Evolutionary conservation across 1,284 basidiomycete genomes (phyloP).

Genomic region (Afroboletus lepidellus): DNA sequence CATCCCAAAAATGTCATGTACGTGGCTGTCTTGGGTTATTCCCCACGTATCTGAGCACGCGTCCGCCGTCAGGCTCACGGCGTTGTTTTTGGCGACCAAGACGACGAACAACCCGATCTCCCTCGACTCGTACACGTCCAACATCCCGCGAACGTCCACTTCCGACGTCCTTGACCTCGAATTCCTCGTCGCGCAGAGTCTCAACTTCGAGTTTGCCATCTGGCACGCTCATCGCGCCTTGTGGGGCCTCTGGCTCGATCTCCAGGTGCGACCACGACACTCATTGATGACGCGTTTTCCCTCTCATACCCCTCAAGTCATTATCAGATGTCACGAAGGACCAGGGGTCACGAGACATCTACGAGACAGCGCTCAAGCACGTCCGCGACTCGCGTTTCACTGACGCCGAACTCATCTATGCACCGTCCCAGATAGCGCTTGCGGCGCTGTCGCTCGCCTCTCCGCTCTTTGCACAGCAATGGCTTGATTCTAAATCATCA

Average conservation of each 20-base stretch:
- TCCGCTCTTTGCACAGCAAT: conserved; percentile 60
- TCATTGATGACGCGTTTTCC: conserved; percentile 1
- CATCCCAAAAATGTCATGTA: conserved; percentile 98
- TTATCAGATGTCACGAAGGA: conserved; percentile 47
- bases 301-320: conserved; percentile 40
- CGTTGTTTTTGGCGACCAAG: conserved; percentile 94
- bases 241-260: conserved; percentile 88
- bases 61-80: conserved; percentile 72
- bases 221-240: conserved; percentile 89
- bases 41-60: conserved; percentile 6
- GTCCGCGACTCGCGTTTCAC: conserved; percentile 79
- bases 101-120: conserved; percentile 93
- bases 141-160: conserved; percentile 76
- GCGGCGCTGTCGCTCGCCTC: conserved; percentile 73
- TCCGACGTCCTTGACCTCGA: conserved; percentile 90
- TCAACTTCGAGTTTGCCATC: conserved; percentile 90
- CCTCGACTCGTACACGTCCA: conserved; percentile 77
- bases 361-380: conserved; percentile 59
- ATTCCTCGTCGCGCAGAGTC: conserved; percentile 91
- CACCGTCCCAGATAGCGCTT: conserved; percentile 93
- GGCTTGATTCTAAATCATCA: conserved; percentile 55
- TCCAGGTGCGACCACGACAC: conserved; percentile 74
- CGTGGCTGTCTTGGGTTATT: conserved; percentile 29
- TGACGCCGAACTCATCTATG: conserved; percentile 88
- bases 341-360: conserved; percentile 44